Base-by-base conservation (phyloP, 2,329 filamentous ascomycete species). In the Phymatotrichopsis omnivora region DNA sequence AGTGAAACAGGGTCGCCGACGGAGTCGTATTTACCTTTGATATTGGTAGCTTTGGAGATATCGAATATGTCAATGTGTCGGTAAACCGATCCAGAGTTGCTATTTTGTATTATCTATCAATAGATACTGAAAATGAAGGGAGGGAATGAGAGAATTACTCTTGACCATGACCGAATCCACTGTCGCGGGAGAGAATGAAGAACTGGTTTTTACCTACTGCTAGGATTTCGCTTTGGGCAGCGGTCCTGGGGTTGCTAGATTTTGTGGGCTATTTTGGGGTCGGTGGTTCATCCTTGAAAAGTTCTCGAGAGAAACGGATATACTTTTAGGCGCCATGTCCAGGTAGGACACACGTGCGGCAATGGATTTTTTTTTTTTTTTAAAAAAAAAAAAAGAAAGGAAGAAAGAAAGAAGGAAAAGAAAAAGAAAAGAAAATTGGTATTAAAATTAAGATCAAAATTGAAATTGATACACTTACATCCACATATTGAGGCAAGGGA, bases 31-130 rank as follows among this genome's bases (percentile, higher is more conserved):
- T 43, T 43, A 7, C 51, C 53, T 14, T 45, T 58, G 57, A 84
- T 66, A 61, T 84, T 70, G 0, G 78, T 82, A 1, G 76, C 74
- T 0, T 60, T 60, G 10, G 68, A 67, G 38, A 84, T 73, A 58
- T 81, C 77, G 51, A 85, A 75, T 7, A 85, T 64, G 59, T 85
- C 81, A 4, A 76, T 72, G 50, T 82, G 77, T 38, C 80, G 73
- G 62, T 85, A 85, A 3, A 74, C 60, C 2, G 75, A 79, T 28
- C 65, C 59, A 0, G 72, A 68, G 5, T 65, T 61, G 2, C n/a
- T n/a, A n/a, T n/a, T n/a, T n/a, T n/a, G 46, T 45, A 4, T 24
- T 16, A 17, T 41, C 44, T 10, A n/a, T 10, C 10, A 29, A 10
- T 10, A 10, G 27, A 29, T 10, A n/a, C 10, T 29, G 27, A 29